phyloP scores from a whole-genome alignment of 2,329 filamentous ascomycete genomes.

The Aspergillus sp. region DNA sequence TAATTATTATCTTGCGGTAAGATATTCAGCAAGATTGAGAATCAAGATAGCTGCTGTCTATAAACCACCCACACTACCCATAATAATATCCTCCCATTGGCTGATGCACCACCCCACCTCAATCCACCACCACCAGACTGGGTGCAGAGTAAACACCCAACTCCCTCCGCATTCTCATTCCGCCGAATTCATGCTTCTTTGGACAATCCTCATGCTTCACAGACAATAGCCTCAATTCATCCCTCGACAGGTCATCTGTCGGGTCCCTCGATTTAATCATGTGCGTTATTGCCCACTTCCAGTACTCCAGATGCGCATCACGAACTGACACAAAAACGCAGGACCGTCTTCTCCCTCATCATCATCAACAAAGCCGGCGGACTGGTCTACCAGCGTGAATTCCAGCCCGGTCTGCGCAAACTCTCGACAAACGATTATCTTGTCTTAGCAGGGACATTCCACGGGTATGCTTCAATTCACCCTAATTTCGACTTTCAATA shows the following conservation, averaged over 20 bases:
- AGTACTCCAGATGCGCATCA: not conserved
- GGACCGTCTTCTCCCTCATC: conserved; percentile 92
- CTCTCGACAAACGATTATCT: conserved; percentile 95
- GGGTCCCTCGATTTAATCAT: too few species aligned
- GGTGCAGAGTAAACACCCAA: not conserved
- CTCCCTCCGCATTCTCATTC: not conserved
- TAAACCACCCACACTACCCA: too few species aligned
- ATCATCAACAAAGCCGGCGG: conserved; percentile 99
- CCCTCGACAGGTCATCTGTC: too few species aligned
- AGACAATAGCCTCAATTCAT: too few species aligned
- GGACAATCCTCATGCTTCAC: too few species aligned
- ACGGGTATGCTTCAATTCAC: conserved; percentile 58
- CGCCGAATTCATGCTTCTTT: too few species aligned
- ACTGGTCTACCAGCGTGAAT: conserved; percentile 91
- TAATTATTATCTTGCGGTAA: too few species aligned
- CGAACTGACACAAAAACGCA: conserved; percentile 31
- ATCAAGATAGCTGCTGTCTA: too few species aligned
- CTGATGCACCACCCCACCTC: too few species aligned
- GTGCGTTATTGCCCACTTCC: not conserved
- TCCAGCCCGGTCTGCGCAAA: conserved; percentile 80
- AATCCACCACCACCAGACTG: not conserved
- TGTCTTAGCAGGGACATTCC: conserved; percentile 93
- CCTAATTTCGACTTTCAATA: not conserved
- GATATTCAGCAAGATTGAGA: too few species aligned
- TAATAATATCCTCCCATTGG: too few species aligned